phyloP scores from a whole-genome alignment of 768 basidiomycete genomes.

The Tulasnella sp. region DNA sequence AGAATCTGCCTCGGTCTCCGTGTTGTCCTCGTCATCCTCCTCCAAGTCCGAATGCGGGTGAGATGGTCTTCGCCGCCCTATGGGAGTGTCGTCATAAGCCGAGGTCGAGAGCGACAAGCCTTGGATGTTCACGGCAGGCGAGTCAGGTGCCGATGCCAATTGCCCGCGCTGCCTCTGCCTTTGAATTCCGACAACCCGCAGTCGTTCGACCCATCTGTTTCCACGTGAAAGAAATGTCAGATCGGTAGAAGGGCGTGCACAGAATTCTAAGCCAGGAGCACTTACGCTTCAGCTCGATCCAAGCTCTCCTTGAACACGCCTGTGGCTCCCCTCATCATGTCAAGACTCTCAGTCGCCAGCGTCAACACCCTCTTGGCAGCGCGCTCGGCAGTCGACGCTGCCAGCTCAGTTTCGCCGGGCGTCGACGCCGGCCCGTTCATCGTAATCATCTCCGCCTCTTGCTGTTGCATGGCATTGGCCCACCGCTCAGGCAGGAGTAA shows the following conservation, averaged over 20 bases:
- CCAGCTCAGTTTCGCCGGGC: slow-evolving; percentile 17
- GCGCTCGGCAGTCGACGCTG: slow-evolving; percentile 52
- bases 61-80: slow-evolving; percentile 20
- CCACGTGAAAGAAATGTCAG: slow-evolving; percentile 24
- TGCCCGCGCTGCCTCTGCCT: slow-evolving; percentile 46
- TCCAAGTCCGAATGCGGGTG: slow-evolving; percentile 20
- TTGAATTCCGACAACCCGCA: slow-evolving; percentile 76
- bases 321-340: slow-evolving; percentile 91
- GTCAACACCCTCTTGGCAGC: slow-evolving; percentile 82
- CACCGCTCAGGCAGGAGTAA: slow-evolving; percentile 80
- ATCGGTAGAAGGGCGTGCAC: slow-evolving; percentile 32
- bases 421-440: background rate
- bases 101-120: slow-evolving; percentile 21
- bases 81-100: slow-evolving; percentile 10
- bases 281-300: slow-evolving; percentile 80
- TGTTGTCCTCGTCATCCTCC: slow-evolving; percentile 27
- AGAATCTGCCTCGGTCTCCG: slow-evolving; percentile 26
- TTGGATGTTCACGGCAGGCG: slow-evolving; percentile 31
- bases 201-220: slow-evolving; percentile 77
- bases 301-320: slow-evolving; percentile 84
- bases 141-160: slow-evolving; percentile 27
- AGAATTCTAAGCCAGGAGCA: slow-evolving; percentile 42
- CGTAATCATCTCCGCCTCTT: slow-evolving; percentile 26
- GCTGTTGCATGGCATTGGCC: slow-evolving; percentile 50
- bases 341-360: slow-evolving; percentile 87